Conservation (phyloP, 208 protist species). For the Crithidia fasciculata region DNA sequence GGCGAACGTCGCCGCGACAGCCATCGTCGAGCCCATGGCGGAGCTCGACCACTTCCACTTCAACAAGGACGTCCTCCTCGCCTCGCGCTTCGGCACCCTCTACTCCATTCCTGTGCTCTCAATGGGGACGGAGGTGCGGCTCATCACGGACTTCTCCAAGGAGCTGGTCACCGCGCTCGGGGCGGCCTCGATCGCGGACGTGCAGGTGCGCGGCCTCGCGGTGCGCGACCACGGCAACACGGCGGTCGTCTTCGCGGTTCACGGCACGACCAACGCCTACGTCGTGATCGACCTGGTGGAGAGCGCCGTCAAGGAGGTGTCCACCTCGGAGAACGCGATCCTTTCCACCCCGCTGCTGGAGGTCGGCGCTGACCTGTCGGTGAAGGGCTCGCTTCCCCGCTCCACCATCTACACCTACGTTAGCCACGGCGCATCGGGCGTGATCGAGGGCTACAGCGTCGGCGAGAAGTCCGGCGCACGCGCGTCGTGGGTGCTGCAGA, state of each 20-base stretch:
- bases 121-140: constrained; percentile 52
- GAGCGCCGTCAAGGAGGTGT: constrained; percentile 9
- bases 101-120: constrained; percentile 68
- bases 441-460: constrained; percentile 65
- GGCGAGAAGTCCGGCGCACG: constrained; percentile 29
- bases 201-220: constrained; percentile 43
- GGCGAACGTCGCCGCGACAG: constrained; percentile 41
- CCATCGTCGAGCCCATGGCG: constrained; percentile 54
- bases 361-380: constrained; percentile 43
- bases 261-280: constrained; percentile 21
- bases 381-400: constrained; percentile 34
- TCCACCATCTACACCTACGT: constrained; percentile 50
- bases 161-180: constrained; percentile 41
- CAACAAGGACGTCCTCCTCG: constrained; percentile 66
- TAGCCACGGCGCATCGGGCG: constrained; percentile 36
- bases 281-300: constrained; percentile 28
- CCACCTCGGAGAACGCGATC: constrained; percentile 18
- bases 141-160: constrained; percentile 64
- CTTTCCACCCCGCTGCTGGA: constrained; percentile 33
- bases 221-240: constrained; percentile 29
- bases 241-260: constrained; percentile 26
- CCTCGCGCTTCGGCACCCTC: constrained; percentile 65
- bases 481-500: constrained; percentile 61
- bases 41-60: constrained; percentile 84
- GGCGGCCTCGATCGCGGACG: constrained; percentile 46